Evolutionary conservation across 179 eudicot species (phyloP), one percentile per base, ranked within the genome.

Genomic region (Spinacia oleracea): DNA sequence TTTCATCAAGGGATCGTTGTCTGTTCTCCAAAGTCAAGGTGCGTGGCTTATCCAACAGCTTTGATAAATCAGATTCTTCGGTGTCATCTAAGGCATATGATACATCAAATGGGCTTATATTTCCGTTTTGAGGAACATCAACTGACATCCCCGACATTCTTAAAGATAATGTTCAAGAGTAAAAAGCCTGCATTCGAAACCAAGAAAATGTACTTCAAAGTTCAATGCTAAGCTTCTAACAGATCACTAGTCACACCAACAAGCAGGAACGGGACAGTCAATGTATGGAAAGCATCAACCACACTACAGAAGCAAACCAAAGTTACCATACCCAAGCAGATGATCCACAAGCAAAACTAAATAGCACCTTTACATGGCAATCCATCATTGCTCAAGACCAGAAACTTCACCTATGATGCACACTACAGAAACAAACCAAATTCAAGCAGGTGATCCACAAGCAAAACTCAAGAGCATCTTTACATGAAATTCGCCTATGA

Each of bases 1-100:
- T 89, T 74, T 91, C 97, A 76, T 90, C 97, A 50, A 81, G 88
- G 43, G 98, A 94, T 80, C 88, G 84, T 81, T 93, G 89, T 74
- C 97, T 89, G 43, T 83, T 88, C 15, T 91, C 97, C 50, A 86
- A 74, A 75, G 81, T 92, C 81, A 93, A 74, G 18, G 79, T 32
- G 65, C 92, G 86, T 0, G 97, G 97, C 84, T 78, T 85, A 65
- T 87, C 85, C 4, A 79, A 78, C 42, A 94, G 69, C 83, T 82
- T 90, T 20, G 89, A 87, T 10, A 94, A 82, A 81, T 91, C 93
- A 81, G n/a, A 76, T 23, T 88, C 94, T 11, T 86, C 90, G 35
- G 78, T 69, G 71, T 91, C 94, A 34, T 78, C 80, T 25, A 63
- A 20, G 65, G 84, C 60, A 31, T 9, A 51, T 4, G 62, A 11